Conservation (phyloP, 768 basidiomycete genomes). For the Tricholoma matsutake region DNA sequence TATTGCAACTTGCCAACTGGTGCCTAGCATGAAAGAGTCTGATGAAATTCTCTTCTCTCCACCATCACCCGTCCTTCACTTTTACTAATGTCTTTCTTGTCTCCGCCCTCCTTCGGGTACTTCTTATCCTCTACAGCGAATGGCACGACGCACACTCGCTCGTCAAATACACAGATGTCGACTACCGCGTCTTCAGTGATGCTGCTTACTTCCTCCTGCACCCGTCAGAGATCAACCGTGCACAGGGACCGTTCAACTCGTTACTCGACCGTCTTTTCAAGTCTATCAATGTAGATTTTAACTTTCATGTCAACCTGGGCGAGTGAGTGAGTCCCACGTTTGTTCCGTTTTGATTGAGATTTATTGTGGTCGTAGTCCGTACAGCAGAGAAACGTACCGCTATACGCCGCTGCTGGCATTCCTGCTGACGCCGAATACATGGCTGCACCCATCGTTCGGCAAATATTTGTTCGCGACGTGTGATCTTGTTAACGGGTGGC, state of each 20-base stretch:
- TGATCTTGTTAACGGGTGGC: slow-evolving; percentile 74
- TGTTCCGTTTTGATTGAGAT: not conserved
- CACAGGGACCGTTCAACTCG: slow-evolving; percentile 44
- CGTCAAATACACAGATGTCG: slow-evolving; percentile 97
- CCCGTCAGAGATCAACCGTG: slow-evolving; percentile 49
- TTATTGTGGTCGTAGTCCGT: slow-evolving; percentile 60
- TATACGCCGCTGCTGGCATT: slow-evolving; percentile 93
- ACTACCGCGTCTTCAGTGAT: slow-evolving; percentile 94
- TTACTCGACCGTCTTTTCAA: slow-evolving; percentile 34
- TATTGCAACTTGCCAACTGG: not conserved
- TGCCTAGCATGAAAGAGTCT: not conserved
- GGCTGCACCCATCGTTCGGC: slow-evolving; percentile 83
- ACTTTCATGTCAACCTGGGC: slow-evolving; percentile 45
- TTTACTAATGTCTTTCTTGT: slow-evolving; percentile 52
- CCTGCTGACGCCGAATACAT: slow-evolving; percentile 74
- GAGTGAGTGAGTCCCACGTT: slow-evolving; percentile 55
- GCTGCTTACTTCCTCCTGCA: slow-evolving; percentile 70
- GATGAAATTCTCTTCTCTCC: slow-evolving; percentile 8
- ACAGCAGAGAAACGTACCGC: slow-evolving; percentile 87
- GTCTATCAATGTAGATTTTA: not conserved
- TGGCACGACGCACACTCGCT: slow-evolving; percentile 82
- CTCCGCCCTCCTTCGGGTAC: slow-evolving; percentile 59
- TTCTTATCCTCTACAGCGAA: slow-evolving; percentile 80
- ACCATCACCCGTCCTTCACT: slow-evolving; percentile 28
- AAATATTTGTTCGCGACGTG: slow-evolving; percentile 85